Base-by-base conservation (phyloP, 768 basidiomycete genomes). In the Candolleomyces efflorescens region DNA sequence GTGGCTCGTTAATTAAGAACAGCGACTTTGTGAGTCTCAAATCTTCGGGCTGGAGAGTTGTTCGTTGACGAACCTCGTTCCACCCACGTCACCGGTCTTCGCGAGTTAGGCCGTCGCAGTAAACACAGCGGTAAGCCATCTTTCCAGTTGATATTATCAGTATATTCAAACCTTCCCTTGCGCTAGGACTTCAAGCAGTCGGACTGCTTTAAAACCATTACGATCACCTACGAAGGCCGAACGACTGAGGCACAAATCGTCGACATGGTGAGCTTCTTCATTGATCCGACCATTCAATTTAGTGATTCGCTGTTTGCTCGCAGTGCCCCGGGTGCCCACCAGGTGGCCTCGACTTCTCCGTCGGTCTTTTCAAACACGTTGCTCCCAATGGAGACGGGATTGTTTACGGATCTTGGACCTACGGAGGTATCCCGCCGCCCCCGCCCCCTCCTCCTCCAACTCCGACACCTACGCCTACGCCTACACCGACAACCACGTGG, bases 321-420 rank as follows among this genome's bases (percentile, higher is more conserved):
- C 23, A 56, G 45, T 56, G 55, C 55, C 27, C 13, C 3, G 22
- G 12, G 18, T 56, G 55, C 32, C 45, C 55, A n/a, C 23, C 20
- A n/a, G 32, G 32, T 26, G 55, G 55, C 45, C 55, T 56, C 18
- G 55, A 56, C 36, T 32, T 56, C 12, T 47, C 55, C 18, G 7
- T 10, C 5, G 55, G 55, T 36, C 55, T 56, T 32, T 56, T 56
- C 45, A 22, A 46, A 23, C 13, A 37, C 20, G 13, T 56, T 7
- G 46, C 55, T 18, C 45, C 44, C 13, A 12, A 47, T 12, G 46
- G 55, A 3, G 55, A 38, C 46, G 55, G 55, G 5, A 23, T 56
- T n/a, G 26, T 56, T n/a, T 48, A 5, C 13, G 55, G 55, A 26
- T 23, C 17, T 12, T 56, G 55, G 55, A 7, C 4, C 20, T 36